Percentiles rank a stretch among this genome's conserved stretches.
These are phyloP conservation scores for Oenanthe javanica DNA, from an alignment of 140 eudicot genomes.

Conservation along the genomic window DNA sequence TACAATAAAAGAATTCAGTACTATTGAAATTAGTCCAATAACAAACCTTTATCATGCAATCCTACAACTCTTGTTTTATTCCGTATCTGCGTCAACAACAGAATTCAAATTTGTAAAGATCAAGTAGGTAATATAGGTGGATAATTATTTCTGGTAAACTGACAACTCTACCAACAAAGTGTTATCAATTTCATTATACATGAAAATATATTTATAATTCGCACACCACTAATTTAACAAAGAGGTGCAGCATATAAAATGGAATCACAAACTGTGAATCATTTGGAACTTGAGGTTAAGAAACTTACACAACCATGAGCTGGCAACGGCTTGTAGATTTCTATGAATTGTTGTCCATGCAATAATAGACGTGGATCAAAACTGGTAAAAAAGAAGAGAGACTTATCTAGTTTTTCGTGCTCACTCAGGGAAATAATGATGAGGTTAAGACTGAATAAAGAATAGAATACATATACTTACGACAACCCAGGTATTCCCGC, in stretches of 20 bases:
- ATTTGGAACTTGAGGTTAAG: not conserved
- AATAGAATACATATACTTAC: constrained; percentile 34
- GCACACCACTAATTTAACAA: not conserved
- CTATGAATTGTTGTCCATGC: constrained; percentile 12
- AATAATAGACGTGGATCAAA: constrained; percentile 9
- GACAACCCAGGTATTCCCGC: constrained; percentile 52
- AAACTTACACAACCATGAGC: constrained; percentile 9
- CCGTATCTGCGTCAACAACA: constrained; percentile 42
- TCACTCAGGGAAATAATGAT: not conserved
- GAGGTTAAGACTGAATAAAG: not conserved
- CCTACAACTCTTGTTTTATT: constrained; percentile 77
- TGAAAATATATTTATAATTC: not conserved
- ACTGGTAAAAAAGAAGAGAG: not conserved
- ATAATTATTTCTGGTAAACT: not conserved
- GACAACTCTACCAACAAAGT: not conserved
- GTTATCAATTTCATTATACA: not conserved
- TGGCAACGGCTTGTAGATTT: constrained; percentile 9
- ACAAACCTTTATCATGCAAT: constrained; percentile 94
- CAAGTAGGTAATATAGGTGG: not conserved
- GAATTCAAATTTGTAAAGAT: not conserved
- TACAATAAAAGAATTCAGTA: not conserved
- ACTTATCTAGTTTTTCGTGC: not conserved
- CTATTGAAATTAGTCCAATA: not conserved
- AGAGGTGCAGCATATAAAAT: not conserved
- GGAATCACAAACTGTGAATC: constrained; percentile 6